Conservation (phyloP, 768 basidiomycete species). For the Gautieria morchelliformis region DNA sequence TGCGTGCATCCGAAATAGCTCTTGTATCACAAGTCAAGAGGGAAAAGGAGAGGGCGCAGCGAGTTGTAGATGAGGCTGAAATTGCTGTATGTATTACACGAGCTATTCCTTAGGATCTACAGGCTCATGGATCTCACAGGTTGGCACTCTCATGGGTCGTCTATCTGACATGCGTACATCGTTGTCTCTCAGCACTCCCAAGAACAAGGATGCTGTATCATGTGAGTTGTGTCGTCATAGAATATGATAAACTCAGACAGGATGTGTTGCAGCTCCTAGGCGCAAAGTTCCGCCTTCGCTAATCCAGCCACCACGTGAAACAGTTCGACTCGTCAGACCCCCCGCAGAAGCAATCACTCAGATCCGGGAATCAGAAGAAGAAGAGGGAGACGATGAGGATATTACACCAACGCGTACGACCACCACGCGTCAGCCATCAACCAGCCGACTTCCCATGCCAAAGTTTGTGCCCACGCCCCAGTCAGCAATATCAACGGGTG, state of each 20-base stretch:
- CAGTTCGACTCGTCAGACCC: slow-evolving; percentile 18
- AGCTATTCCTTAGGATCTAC: slow-evolving; percentile 8
- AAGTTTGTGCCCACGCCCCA: slow-evolving; percentile 28
- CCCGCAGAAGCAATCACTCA: slow-evolving; percentile 17
- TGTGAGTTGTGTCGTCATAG: slow-evolving; percentile 13
- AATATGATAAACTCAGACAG: slow-evolving; percentile 40
- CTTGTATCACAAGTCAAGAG: slow-evolving; percentile 68
- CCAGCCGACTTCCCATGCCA: slow-evolving; percentile 35
- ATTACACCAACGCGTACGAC: slow-evolving; percentile 27
- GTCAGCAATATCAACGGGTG: slow-evolving; percentile 20
- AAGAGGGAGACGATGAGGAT: slow-evolving; percentile 34
- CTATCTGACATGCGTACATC: slow-evolving; percentile 56
- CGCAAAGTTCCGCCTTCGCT: slow-evolving; percentile 47
- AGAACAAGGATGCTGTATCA: neutral
- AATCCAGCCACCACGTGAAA: slow-evolving; percentile 59
- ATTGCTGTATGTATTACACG: slow-evolving; percentile 44
- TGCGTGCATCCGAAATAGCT: slow-evolving; percentile 73
- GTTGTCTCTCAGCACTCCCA: slow-evolving; percentile 25
- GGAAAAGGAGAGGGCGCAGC: slow-evolving; percentile 68
- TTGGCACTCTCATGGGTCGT: slow-evolving; percentile 53
- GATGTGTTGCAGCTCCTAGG: slow-evolving; percentile 34
- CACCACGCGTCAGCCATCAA: slow-evolving; percentile 35
- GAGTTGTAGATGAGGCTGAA: slow-evolving; percentile 65
- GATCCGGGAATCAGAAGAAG: slow-evolving; percentile 48
- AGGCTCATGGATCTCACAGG: slow-evolving; percentile 25